Evolutionary conservation across 495 filamentous ascomycete species (phyloP), one percentile per base, ranked within the genome.

Genomic region (Hypoxylon lienhwacheense): DNA sequence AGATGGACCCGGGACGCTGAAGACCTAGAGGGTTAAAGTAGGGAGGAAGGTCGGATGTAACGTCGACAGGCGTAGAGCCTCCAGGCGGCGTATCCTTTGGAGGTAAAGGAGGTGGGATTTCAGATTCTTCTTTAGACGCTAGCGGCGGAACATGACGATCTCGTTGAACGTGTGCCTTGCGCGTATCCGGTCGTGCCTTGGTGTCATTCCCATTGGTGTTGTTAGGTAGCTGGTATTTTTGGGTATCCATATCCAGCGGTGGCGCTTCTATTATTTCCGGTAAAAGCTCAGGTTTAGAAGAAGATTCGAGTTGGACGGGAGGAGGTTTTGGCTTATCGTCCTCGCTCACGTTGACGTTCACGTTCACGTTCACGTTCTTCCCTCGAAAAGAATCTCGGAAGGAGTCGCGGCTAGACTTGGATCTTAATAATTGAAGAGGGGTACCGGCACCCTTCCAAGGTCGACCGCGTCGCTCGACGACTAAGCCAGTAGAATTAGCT

Each of bases 1-100:
- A 95, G 19, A 91, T 85, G 8, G 89, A 92, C n/a, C 85, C 82
- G 6, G 87, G 71, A 26, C 88, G 78, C 29, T 69, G 66, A 22
- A 81, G 70, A 14, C 78, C 76, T 14, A 81, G 71, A 3, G 78
- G 77, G 39, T 79, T 82, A 46, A 81, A 81, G 50, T 71, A 73
- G 22, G 74, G 47, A 39, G 73, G 56, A 10, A 66, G 63, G 54
- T 79, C 74, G 4, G 70, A 68, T 16, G 66, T 61, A 48, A 72
- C 76, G 5, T 72, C 65, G 15, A 65, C 65, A 39, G 66, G 61
- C 17, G 69, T 48, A 12, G 66, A 52, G n/a, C 59, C 31, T 4
- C 57, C 40, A 19, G 69, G 71, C 8, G 79, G 77, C 14, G 71
- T 73, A 41, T 82, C 78, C 49, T 80, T 81, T 7, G 77, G 65